A percentile compares a stretch with the other conserved stretches of the same genome.
phyloP scores from a whole-genome alignment of 208 protist genomes.

The Leishmania aethiopica region DNA sequence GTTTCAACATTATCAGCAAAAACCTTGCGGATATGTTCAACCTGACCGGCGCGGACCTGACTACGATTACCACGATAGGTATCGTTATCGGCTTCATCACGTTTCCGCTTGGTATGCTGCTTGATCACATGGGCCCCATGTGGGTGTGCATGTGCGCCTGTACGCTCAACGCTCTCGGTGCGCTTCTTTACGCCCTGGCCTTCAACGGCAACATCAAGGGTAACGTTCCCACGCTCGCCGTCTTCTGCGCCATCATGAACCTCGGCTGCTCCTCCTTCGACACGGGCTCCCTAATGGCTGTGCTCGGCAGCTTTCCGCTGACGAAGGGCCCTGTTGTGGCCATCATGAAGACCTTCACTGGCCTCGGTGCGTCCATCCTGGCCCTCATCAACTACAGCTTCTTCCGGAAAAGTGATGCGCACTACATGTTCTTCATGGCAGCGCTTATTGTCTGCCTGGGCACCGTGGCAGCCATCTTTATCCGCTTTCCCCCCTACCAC shows the following conservation, averaged over 20 bases:
- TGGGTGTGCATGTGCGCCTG: conserved; percentile 34
- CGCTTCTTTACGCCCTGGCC: conserved; percentile 53
- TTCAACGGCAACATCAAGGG: conserved; percentile 51
- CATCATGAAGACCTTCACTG: conserved; percentile 58
- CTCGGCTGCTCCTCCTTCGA: conserved; percentile 62
- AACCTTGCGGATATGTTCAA: conserved; percentile 42
- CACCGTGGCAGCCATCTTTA: conserved; percentile 32
- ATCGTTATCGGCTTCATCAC: conserved; percentile 48
- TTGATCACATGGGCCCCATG: conserved; percentile 65
- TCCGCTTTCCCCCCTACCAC: conserved; percentile 57
- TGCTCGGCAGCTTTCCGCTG: conserved; percentile 59
- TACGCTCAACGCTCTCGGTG: conserved; percentile 36
- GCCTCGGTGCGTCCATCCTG: conserved; percentile 51
- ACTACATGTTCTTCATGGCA: conserved; percentile 65
- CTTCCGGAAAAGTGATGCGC: conserved; percentile 41
- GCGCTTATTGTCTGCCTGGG: conserved; percentile 34
- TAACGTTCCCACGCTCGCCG: conserved; percentile 34
- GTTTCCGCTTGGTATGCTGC: conserved; percentile 53
- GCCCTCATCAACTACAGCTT: conserved; percentile 53
- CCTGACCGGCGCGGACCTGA: conserved; percentile 41
- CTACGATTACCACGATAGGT: conserved; percentile 60
- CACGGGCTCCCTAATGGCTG: conserved; percentile 64
- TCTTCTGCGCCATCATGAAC: conserved; percentile 65
- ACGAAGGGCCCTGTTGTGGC: conserved; percentile 49
- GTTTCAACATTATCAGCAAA: conserved; percentile 64